Evolutionary conservation across 305 asterid species (phyloP).

Genomic region (Fraxinus paxiana): DNA sequence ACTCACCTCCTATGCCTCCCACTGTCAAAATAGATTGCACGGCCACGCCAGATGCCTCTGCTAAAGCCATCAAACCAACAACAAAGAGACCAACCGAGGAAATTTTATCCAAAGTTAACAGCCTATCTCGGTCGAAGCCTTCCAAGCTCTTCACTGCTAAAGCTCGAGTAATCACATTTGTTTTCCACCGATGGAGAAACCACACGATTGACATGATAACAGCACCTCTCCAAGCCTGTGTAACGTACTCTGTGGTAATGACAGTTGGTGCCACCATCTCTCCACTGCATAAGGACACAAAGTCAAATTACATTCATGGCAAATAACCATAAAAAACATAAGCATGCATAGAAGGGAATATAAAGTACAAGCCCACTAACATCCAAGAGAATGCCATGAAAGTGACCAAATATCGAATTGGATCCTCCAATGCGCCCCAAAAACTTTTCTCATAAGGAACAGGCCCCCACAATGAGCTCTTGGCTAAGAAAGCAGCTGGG

Average conservation of each 20-base stretch:
- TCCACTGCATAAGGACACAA: slow-evolving; percentile 42
- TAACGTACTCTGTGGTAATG: slow-evolving; percentile 50
- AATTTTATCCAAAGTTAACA: slow-evolving; percentile 59
- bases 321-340: neutral
- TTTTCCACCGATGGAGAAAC: slow-evolving; percentile 86
- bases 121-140: slow-evolving; percentile 49
- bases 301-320: slow-evolving; percentile 15
- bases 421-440: slow-evolving; percentile 89
- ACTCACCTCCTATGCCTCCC: slow-evolving; percentile 93
- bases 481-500: slow-evolving; percentile 54
- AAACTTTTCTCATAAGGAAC: slow-evolving; percentile 84
- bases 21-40: slow-evolving; percentile 85
- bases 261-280: slow-evolving; percentile 75
- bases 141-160: slow-evolving; percentile 47
- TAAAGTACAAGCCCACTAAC: slow-evolving; percentile 38
- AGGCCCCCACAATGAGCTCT: slow-evolving; percentile 58
- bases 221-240: slow-evolving; percentile 77
- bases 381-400: slow-evolving; percentile 71
- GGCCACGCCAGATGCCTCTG: slow-evolving; percentile 91
- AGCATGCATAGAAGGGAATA: neutral
- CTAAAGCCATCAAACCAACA: slow-evolving; percentile 73
- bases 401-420: slow-evolving; percentile 63
- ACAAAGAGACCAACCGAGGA: slow-evolving; percentile 76
- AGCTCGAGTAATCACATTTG: slow-evolving; percentile 61
- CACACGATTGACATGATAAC: slow-evolving; percentile 66